phyloP scores from a whole-genome alignment of 2,329 filamentous ascomycete species.

The Fusarium floridanum region DNA sequence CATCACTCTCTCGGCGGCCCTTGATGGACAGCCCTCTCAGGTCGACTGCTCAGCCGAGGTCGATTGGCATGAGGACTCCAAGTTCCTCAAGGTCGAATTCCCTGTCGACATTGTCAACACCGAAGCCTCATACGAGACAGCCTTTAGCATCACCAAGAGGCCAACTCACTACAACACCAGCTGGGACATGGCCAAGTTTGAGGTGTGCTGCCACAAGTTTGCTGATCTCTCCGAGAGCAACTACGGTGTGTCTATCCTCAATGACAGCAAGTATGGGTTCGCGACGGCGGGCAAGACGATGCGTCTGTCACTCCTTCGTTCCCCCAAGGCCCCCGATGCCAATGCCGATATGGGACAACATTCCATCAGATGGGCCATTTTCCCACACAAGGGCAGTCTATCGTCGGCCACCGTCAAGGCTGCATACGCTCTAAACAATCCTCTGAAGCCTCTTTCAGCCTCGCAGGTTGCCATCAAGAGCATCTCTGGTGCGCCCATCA shows the following conservation, averaged over 20 bases:
- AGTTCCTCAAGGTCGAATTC: constrained; percentile 99
- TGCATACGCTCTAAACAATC: constrained; percentile 91
- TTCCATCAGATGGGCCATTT: constrained; percentile 88
- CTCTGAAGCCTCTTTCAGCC: constrained; percentile 63
- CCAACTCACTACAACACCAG: constrained; percentile 98
- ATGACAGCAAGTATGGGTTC: constrained; percentile 97
- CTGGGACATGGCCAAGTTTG: constrained; percentile 98
- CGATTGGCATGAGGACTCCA: constrained; percentile 98
- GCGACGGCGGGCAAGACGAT: constrained; percentile 90
- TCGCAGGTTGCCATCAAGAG: constrained; percentile 45
- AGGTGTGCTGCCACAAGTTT: constrained; percentile 96
- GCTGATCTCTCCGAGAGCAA: constrained; percentile 89
- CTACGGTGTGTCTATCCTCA: constrained; percentile 92
- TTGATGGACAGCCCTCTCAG: constrained; percentile 70
- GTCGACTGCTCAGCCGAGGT: constrained; percentile 87
- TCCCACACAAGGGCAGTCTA: constrained; percentile 83
- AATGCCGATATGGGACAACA: constrained; percentile 95
- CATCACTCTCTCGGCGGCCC: constrained; percentile 80
- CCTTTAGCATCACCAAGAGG: constrained; percentile 88
- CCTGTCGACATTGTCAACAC: constrained; percentile 92
- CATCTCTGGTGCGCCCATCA: constrained; percentile 65
- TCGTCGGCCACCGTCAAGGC: constrained; percentile 81
- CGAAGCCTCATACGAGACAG: constrained; percentile 94
- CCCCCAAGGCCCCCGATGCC: constrained; percentile 92
- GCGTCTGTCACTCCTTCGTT: constrained; percentile 86